Evolutionary conservation across 2,329 filamentous ascomycete species (phyloP).

Genomic region (Zalaria sp.): DNA sequence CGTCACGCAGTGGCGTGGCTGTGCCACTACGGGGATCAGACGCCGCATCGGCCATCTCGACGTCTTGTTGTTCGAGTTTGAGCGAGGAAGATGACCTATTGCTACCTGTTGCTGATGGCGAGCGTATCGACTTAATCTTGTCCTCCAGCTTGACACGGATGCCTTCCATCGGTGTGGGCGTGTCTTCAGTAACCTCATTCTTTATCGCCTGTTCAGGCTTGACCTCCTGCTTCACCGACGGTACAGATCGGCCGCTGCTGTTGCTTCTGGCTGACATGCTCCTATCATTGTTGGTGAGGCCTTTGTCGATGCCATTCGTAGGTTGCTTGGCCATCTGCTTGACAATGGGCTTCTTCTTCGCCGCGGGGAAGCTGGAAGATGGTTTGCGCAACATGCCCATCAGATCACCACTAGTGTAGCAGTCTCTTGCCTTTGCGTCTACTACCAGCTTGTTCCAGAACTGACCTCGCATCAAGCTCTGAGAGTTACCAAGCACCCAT

Average conservation of each 20-base stretch:
- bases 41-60: slow-evolving; percentile 17
- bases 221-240: neutral
- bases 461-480: slow-evolving; percentile 70
- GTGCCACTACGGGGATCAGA: slow-evolving; percentile 4
- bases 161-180: slow-evolving; percentile 4
- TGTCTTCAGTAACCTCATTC: neutral
- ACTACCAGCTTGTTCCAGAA: slow-evolving; percentile 83
- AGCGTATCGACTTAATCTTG: slow-evolving; percentile 15
- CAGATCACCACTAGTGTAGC: slow-evolving; percentile 61
- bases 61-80: slow-evolving; percentile 9
- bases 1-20: neutral
- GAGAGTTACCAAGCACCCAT: slow-evolving; percentile 90
- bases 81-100: neutral
- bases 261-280: neutral
- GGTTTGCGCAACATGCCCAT: slow-evolving; percentile 39
- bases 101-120: neutral
- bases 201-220: neutral
- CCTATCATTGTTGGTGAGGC: neutral
- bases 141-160: slow-evolving; percentile 4
- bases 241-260: neutral
- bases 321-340: slow-evolving; percentile 7
- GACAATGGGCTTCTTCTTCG: slow-evolving; percentile 6
- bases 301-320: neutral
- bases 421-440: slow-evolving; percentile 59
- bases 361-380: slow-evolving; percentile 26